phyloP scores from a whole-genome alignment of 805 yeast species.

The Teunomyces barrocoloradensis region DNA sequence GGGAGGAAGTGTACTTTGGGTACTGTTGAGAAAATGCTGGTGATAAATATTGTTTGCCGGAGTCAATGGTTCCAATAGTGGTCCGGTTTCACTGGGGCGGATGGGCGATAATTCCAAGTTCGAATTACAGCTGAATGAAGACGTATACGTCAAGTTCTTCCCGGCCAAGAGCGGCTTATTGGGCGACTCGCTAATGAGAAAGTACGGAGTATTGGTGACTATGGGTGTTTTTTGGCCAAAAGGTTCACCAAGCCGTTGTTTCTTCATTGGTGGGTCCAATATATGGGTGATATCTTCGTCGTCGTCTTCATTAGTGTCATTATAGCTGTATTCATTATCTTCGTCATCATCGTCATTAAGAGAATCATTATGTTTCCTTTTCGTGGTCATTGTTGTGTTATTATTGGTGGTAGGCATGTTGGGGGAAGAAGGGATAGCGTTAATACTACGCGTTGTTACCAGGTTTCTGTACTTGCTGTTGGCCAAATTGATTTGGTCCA shows the following conservation, averaged over 20 bases:
- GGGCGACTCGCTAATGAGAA: constrained; percentile 34
- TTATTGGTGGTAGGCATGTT: constrained; percentile 8
- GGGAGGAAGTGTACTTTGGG: constrained; percentile 1
- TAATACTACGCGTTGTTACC: constrained; percentile 15
- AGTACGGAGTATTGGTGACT: constrained; percentile 16
- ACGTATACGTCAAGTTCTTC: constrained; percentile 51
- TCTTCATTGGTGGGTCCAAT: constrained; percentile 15
- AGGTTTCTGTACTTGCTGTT: constrained; percentile 8
- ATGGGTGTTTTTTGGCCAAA: constrained; percentile 5
- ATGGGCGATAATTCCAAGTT: constrained; percentile 64
- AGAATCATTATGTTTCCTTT: constrained; percentile 16
- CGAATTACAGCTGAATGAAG: constrained; percentile 64
- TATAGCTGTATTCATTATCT: constrained; percentile 12
- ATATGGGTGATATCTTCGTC: constrained; percentile 5
- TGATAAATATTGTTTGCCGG: constrained; percentile 31
- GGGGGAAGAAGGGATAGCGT: constrained; percentile 33
- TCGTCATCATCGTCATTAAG: constrained; percentile 15
- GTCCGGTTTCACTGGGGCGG: constrained; percentile 58
- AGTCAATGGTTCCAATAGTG: constrained; percentile 62
- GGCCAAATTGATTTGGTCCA: constrained; percentile 34
- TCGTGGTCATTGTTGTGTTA: neutral
- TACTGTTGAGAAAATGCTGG: constrained; percentile 4
- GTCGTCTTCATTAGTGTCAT: constrained; percentile 6
- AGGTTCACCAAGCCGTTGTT: constrained; percentile 13
- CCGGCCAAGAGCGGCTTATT: constrained; percentile 40